A percentile compares a stretch with the other conserved stretches of the same genome.
phyloP scores from a whole-genome alignment of 2,329 filamentous ascomycete genomes.

The Proliferodiscus dingleyae region DNA sequence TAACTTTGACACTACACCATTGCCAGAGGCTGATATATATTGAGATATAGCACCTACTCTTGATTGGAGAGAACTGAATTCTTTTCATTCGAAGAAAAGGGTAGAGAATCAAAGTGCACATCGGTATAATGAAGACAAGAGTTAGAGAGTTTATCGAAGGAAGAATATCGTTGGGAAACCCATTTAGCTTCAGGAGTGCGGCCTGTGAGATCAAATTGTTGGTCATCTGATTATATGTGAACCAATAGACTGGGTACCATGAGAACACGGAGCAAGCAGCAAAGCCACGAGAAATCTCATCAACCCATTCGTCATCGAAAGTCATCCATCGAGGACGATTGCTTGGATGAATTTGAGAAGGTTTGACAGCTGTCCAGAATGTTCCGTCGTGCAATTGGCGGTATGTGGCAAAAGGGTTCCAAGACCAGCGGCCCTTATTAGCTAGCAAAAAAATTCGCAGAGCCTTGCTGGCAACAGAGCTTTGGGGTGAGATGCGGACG shows the following conservation, averaged over 20 bases:
- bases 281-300: constrained; percentile 67
- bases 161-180: constrained; percentile 73
- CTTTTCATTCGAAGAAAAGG: constrained; percentile 58
- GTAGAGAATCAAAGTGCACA: constrained; percentile 66
- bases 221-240: constrained; percentile 56
- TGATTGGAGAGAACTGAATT: constrained; percentile 69
- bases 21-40: too few species aligned
- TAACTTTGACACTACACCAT: background rate
- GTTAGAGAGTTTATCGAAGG: constrained; percentile 72
- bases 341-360: constrained; percentile 51
- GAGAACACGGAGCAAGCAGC: constrained; percentile 65
- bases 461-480: too few species aligned
- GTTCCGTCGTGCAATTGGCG: constrained; percentile 45
- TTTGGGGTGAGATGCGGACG: constrained; percentile 48
- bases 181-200: constrained; percentile 60
- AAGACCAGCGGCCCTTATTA: constrained; percentile 54
- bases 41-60: constrained; percentile 35
- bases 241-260: constrained; percentile 49
- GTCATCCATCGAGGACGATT: constrained; percentile 69
- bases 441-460: too few species aligned
- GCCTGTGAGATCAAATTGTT: constrained; percentile 61
- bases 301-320: constrained; percentile 79
- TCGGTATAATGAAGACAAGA: constrained; percentile 69
- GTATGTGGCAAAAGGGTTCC: constrained; percentile 56
- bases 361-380: constrained; percentile 67